Evolutionary conservation across 176 grass and related monocot species (phyloP), one percentile per base, ranked within the genome.

Genomic region (Cymbopogon citratus): DNA sequence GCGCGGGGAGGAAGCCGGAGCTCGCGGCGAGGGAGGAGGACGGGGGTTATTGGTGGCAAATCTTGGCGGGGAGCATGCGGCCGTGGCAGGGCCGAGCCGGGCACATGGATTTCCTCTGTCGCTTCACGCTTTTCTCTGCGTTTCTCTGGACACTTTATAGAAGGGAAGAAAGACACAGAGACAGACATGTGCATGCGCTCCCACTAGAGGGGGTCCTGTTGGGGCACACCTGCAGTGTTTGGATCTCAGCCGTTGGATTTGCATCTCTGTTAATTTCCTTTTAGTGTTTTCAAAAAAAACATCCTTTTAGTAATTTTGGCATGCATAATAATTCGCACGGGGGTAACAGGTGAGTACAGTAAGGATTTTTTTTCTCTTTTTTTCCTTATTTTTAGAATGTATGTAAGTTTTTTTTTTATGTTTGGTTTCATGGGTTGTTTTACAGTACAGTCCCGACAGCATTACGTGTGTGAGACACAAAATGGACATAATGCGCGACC

Each of bases 11-110:
- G 29, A 11, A 16, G 62, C 12, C 25, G 26, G 62, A 26, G 24
- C 24, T 63, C 60, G 61, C 13, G 39, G 10, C 10, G 38, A n/a
- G 66, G 61, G 40, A 36, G 27, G 51, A 19, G 24, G 27, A 36
- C 18, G 46, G 49, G 12, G 79, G 70, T 38, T 79, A 67, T 46
- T 46, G 80, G 86, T 40, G 85, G 82, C 82, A 69, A 85, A 81
- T 89, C 87, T 85, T 85, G 87, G 87, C 71, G 82, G 77, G 87
- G 77, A 44, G 87, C 63, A 82, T 71, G 82, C 44, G 74, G 41
- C 8, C 34, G 67, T 25, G n/a, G 27, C 65, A 72, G 39, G 15
- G 72, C 7, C 24, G 54, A 48, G 75, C 49, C 44, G 25, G 40
- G 39, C 87, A 71, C 87, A 76, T 71, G 87, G 77, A 36, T 76